Evolutionary conservation across 805 yeast species (phyloP).

Genomic region (Pichia membranifaciens): DNA sequence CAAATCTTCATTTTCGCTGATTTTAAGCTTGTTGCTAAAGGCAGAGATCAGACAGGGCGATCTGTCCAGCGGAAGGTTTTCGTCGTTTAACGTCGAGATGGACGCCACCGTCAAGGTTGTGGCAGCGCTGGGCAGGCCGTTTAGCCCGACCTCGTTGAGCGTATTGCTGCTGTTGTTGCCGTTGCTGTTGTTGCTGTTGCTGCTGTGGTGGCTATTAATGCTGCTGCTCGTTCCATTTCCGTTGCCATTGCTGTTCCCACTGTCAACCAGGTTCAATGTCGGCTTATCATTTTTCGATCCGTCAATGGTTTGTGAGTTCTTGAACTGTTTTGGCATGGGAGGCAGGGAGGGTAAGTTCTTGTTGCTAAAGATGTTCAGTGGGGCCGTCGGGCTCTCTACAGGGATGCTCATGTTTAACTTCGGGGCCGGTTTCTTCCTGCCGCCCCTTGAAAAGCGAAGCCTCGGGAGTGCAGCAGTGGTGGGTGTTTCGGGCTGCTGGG

Average conservation of each 20-base stretch:
- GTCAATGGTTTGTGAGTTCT: background rate
- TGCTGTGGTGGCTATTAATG: background rate
- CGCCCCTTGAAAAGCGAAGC: conserved; percentile 6
- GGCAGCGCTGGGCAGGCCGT: conserved; percentile 13
- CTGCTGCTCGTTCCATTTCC: no score
- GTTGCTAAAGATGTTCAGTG: conserved; percentile 2
- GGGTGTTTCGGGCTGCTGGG: background rate
- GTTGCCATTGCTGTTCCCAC: background rate
- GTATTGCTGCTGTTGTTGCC: no score
- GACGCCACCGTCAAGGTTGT: conserved; percentile 12
- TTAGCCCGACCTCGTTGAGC: background rate
- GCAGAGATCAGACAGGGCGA: conserved; percentile 5
- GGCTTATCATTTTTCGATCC: background rate
- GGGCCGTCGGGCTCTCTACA: background rate
- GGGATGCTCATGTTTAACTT: conserved; percentile 12
- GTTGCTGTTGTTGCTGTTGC: background rate
- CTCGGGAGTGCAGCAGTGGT: conserved; percentile 4
- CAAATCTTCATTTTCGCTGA: conserved; percentile 6
- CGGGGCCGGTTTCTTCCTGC: conserved; percentile 12
- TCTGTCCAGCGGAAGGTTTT: background rate
- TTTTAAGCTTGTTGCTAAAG: conserved; percentile 5
- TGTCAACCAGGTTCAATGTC: conserved; percentile 1
- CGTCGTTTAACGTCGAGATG: conserved; percentile 11
- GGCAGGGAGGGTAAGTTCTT: conserved; percentile 1
- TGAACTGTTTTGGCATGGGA: conserved; percentile 6